Conservation (phyloP, 2,329 filamentous ascomycete species). For the Curvularia eragrostidis region DNA sequence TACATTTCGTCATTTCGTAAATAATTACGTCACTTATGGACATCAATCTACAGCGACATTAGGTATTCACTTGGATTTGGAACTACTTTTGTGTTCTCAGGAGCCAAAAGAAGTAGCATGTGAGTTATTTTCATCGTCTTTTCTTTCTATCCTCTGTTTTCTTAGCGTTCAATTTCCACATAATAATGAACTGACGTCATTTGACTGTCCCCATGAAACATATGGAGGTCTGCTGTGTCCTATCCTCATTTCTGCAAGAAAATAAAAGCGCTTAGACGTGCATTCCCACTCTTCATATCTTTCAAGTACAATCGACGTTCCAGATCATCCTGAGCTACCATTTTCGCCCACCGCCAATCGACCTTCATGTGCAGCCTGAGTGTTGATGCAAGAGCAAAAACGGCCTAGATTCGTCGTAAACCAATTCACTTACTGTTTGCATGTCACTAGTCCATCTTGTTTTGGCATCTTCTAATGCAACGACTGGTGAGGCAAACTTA, state of each 20-base stretch:
- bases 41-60: neutral
- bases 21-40: neutral
- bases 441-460: neutral
- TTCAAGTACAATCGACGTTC: neutral
- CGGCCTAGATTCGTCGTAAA: neutral
- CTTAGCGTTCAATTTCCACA: no score
- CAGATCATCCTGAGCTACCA: neutral
- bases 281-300: neutral
- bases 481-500: neutral
- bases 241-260: no score
- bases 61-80: neutral
- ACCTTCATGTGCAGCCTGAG: neutral
- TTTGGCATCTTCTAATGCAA: neutral
- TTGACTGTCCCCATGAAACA: no score
- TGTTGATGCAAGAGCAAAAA: no score
- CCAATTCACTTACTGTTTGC: neutral
- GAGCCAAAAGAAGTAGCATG: neutral
- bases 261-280: neutral
- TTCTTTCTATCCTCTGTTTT: neutral
- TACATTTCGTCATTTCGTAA: neutral
- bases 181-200: no score
- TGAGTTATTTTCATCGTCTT: neutral
- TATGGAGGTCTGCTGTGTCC: no score
- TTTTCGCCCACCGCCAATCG: neutral
- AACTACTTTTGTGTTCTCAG: neutral